Percentiles rank a stretch among this genome's conserved stretches.
These are phyloP conservation scores for Anethum foeniculum DNA, from an alignment of 140 eudicot genomes.

Conservation along the genomic window DNA sequence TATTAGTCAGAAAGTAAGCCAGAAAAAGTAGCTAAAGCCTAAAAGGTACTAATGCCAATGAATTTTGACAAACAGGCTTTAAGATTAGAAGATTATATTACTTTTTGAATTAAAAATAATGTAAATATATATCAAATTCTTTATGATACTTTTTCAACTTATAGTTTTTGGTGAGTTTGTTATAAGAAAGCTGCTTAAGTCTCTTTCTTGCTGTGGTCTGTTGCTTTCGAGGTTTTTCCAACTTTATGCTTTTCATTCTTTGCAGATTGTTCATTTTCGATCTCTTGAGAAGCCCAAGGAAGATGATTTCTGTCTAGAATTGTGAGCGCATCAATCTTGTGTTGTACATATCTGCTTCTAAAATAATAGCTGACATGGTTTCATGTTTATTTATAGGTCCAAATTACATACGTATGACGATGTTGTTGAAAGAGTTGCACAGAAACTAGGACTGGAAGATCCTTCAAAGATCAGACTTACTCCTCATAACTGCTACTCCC, in stretches of 20 bases:
- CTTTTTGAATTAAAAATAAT: background rate
- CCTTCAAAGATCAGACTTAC: constrained; percentile 68
- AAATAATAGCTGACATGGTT: background rate
- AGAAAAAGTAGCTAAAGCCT: background rate
- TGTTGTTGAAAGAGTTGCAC: constrained; percentile 57
- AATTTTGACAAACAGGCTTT: background rate
- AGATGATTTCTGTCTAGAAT: constrained; percentile 55
- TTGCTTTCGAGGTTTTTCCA: background rate
- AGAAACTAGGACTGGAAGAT: constrained; percentile 45
- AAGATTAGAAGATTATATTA: background rate
- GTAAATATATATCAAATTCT: background rate
- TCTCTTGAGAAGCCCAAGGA: constrained; percentile 56
- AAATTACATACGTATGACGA: constrained; percentile 60
- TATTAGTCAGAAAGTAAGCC: background rate
- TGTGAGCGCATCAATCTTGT: constrained; percentile 27
- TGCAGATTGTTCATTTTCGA: constrained; percentile 50
- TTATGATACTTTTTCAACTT: background rate
- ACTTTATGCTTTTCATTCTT: background rate
- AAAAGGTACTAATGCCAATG: background rate
- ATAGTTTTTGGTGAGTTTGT: background rate
- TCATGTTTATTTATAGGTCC: constrained; percentile 24
- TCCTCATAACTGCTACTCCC: constrained; percentile 65
- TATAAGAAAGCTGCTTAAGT: background rate
- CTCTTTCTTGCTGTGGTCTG: background rate
- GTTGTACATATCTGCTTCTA: background rate